These are phyloP conservation scores for Apiospora hydei DNA, from an alignment of 2,329 filamentous ascomycete species.

Conservation along the genomic window DNA sequence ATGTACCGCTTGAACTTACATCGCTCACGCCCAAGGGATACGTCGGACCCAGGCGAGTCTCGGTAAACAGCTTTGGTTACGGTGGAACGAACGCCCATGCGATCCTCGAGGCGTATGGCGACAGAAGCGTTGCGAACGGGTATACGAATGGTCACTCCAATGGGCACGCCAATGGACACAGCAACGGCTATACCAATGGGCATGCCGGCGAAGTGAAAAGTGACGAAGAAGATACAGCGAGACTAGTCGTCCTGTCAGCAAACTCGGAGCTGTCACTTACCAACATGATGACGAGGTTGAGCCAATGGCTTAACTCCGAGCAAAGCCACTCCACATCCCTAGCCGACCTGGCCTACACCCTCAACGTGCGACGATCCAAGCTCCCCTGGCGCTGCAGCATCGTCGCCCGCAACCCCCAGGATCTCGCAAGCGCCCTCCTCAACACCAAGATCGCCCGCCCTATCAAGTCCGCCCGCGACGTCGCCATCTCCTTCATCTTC, in stretches of 20 bases:
- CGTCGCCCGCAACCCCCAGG: constrained; percentile 28
- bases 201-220: neutral
- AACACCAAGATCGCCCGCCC: constrained; percentile 30
- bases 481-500: constrained; percentile 43
- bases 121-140: neutral
- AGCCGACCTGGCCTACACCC: constrained; percentile 32
- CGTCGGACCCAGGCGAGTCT: constrained; percentile 32
- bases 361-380: constrained; percentile 30
- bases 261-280: constrained; percentile 32
- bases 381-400: constrained; percentile 27
- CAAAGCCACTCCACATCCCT: neutral
- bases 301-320: constrained; percentile 18
- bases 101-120: constrained; percentile 36
- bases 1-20: constrained; percentile 12
- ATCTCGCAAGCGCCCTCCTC: constrained; percentile 33
- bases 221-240: neutral
- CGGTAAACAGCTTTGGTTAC: constrained; percentile 44
- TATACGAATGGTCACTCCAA: neutral
- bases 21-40: constrained; percentile 26
- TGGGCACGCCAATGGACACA: neutral
- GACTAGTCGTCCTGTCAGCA: constrained; percentile 7
- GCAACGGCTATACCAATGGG: neutral
- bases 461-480: neutral
- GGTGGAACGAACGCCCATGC: constrained; percentile 44
- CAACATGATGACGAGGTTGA: constrained; percentile 30